Percentiles rank a stretch among this genome's conserved stretches.
These are phyloP conservation scores for Hyphopichia homilentoma DNA, from an alignment of 805 yeast species.

Conservation along the genomic window DNA sequence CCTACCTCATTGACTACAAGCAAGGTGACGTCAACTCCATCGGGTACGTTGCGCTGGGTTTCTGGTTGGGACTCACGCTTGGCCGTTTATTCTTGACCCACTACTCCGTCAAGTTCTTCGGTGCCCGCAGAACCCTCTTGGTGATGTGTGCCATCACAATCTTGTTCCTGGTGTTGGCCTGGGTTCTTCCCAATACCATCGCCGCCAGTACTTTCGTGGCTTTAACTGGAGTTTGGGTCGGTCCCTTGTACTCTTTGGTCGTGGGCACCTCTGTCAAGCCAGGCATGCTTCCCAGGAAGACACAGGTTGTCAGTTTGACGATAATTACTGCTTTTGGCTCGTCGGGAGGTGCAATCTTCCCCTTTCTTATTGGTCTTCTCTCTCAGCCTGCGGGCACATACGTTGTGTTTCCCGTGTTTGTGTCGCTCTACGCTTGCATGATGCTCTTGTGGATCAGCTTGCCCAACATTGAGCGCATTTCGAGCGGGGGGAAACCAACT, in stretches of 20 bases:
- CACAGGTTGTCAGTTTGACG: conserved; percentile 48
- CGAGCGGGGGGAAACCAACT: conserved; percentile 5
- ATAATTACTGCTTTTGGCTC: conserved; percentile 55
- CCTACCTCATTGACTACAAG: conserved; percentile 56
- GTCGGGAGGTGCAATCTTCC: conserved; percentile 55
- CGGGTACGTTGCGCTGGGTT: conserved; percentile 66
- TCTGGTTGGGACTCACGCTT: conserved; percentile 66
- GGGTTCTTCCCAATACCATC: conserved; percentile 44
- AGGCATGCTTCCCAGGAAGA: conserved; percentile 46
- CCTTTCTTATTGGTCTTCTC: conserved; percentile 49
- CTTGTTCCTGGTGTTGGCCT: conserved; percentile 37
- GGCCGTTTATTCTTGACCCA: conserved; percentile 56
- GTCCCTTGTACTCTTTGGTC: conserved; percentile 63
- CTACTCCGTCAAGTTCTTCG: conserved; percentile 32
- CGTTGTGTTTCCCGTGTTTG: conserved; percentile 47
- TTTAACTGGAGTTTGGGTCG: conserved; percentile 56
- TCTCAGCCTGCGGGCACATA: conserved; percentile 44
- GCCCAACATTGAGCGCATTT: conserved; percentile 29
- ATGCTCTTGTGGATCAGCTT: conserved; percentile 36
- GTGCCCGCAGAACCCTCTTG: conserved; percentile 43
- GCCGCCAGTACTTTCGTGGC: conserved; percentile 47
- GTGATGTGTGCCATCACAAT: conserved; percentile 32
- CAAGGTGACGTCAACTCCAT: conserved; percentile 42
- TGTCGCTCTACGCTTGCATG: conserved; percentile 34
- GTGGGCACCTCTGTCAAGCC: conserved; percentile 40